Conservation (phyloP, 129 eudicot genomes). For the Artemisia argyi region DNA sequence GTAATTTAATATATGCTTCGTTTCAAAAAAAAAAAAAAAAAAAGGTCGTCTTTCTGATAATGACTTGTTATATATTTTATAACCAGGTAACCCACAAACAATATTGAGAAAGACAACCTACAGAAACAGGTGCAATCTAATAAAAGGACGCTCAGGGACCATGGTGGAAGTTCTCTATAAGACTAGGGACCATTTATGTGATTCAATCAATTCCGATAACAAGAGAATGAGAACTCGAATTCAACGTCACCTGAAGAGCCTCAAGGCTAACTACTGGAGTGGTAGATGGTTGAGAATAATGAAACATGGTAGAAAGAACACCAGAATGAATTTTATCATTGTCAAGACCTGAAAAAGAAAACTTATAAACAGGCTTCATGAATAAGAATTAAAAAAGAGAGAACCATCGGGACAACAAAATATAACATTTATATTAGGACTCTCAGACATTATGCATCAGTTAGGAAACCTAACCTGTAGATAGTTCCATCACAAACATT, state of each 20-base stretch:
- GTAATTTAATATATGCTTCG: no score
- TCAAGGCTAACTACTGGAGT: constrained; percentile 60
- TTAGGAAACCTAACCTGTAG: constrained; percentile 50
- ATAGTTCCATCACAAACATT: constrained; percentile 63
- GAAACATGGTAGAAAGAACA: constrained; percentile 60
- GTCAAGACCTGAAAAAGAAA: constrained; percentile 42
- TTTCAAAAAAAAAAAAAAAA: no score
- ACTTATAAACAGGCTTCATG: neutral
- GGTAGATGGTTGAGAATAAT: constrained; percentile 47
- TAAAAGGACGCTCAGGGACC: neutral
- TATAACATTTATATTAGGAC: neutral
- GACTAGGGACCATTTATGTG: constrained; percentile 17
- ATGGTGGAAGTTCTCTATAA: neutral
- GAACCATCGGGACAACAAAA: neutral
- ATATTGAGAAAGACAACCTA: neutral
- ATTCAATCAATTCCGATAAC: neutral
- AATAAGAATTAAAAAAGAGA: neutral
- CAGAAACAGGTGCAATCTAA: neutral
- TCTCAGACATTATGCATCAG: neutral
- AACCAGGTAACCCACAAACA: neutral
- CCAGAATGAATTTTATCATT: constrained; percentile 50
- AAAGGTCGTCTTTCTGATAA: neutral
- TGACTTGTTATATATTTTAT: neutral
- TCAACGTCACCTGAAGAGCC: constrained; percentile 79
- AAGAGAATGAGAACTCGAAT: neutral